Conservation (phyloP, 345 rosid species). For the Boechera retrofracta region DNA sequence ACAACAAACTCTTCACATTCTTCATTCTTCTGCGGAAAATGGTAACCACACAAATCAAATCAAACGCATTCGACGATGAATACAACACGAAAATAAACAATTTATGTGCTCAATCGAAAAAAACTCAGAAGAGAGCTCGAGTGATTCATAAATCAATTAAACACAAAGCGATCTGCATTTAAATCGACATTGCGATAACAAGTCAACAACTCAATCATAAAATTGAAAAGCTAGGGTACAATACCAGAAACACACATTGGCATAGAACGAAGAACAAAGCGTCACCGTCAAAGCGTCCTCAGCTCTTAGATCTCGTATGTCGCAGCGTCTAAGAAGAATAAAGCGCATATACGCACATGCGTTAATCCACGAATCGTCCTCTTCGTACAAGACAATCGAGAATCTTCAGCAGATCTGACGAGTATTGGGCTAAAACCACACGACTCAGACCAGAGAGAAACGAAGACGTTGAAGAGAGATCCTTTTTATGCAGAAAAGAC, state of each 20-base stretch:
- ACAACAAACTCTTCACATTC: conserved; percentile 33
- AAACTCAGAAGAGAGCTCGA: conserved; percentile 12
- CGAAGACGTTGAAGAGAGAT: conserved; percentile 42
- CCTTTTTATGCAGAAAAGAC: conserved; percentile 39
- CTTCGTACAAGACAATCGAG: conserved; percentile 20
- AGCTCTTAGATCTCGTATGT: conserved; percentile 42
- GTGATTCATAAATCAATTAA: conserved; percentile 25
- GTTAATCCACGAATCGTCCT: conserved; percentile 4
- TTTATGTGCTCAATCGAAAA: background rate
- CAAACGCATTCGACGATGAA: conserved; percentile 13
- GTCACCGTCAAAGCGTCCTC: conserved; percentile 31
- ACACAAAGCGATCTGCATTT: conserved; percentile 31
- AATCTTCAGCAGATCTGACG: conserved; percentile 43
- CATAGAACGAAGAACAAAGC: conserved; percentile 36
- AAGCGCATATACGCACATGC: background rate
- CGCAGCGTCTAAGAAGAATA: conserved; percentile 9
- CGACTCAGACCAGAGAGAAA: conserved; percentile 33
- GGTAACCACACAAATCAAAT: conserved; percentile 23
- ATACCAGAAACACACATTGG: conserved; percentile 34
- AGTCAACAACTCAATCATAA: background rate
- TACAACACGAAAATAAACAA: background rate
- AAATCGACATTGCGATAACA: conserved; percentile 41
- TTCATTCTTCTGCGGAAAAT: conserved; percentile 30
- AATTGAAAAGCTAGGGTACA: conserved; percentile 6
- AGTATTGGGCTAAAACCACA: conserved; percentile 30